Evolutionary conservation across 768 basidiomycete species (phyloP), one percentile per base, ranked within the genome.

Genomic region (Collybia sordida): DNA sequence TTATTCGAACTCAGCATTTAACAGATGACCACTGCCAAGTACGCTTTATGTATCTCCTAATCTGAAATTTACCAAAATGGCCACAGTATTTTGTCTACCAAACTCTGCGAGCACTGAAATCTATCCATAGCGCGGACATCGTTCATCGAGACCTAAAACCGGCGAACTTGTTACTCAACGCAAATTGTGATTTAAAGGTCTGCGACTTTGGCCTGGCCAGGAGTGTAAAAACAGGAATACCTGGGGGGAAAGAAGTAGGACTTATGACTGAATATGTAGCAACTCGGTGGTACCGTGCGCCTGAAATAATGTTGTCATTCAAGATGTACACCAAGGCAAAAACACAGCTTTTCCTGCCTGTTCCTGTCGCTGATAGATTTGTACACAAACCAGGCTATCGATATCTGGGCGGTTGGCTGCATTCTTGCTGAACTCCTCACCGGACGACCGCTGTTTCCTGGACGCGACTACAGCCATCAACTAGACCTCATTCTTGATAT

Each of bases 281-380:
- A 3, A 98, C 97, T 17, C 81, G 97, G 57, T 99, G 96, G 96
- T 99, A 98, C 64, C 85, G 97, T 35, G 97, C 97, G 0, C 97
- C 97, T 0, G 97, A 99, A 68, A 95, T 99, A 72, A 99, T 98
- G 97, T 77, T 98, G 47, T 97, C 93, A 11, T 98, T 98, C 81
- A 96, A 97, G 67, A 90, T 97, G 69, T 99, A 99, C 72, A 96
- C 94, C 41, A 94, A 94, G 73, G 87, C 80, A 50, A 44, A 9
- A 4, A 38, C 15, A 24, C 18, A 38, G 38, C 36, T 19, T 2
- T 15, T 17, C 21, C 7, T 8, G 4, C 15, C 45, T 11, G 27
- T 43, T 31, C 24, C 23, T 45, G 45, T 31, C 31, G 11, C 31
- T 31, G 11, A 31, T 11, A 27, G 11, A 27, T 50, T 42, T 48